Evolutionary conservation across 192 early-diverging fungal species (phyloP), one percentile per base, ranked within the genome.

Genomic region (Coemansia sp.): DNA sequence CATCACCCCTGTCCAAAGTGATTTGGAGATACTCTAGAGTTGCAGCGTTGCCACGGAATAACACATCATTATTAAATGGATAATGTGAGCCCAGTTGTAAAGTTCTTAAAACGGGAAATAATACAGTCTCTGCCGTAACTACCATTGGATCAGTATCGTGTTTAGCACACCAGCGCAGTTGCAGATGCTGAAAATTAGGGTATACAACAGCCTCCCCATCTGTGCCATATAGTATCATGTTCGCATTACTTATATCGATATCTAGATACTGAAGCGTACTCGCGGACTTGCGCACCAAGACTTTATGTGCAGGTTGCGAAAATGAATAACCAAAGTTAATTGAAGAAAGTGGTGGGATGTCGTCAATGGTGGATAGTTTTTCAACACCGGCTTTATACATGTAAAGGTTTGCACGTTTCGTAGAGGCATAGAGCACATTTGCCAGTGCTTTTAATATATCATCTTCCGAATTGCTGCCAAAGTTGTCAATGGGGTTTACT

Each of bases 1-100:
- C 12, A 11, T 4, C 11, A 2, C 30, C 12, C 0, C 10, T 27
- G 3, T 53, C 24, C 0, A 53, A 11, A 27, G 2, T 2, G 10
- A 53, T 8, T 3, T 13, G 2, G 2, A 64, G 13, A 15, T 34
- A 34, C 34, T 64, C 62, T 6, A 64, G 62, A 4, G 47, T 64
- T 8, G 34, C 30, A 20, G 16, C 12, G 34, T 64, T 64, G 13
- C 35, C 62, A 11, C 62, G 62, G 32, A 64, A 64, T 13, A 64
- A 8, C 7, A 50, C 47, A 52, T 64, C 62, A 30, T 64, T 32
- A 11, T 32, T n/a, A 12, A 52, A 64, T 30, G 30, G 30, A 34
- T 64, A 52, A 16, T 12, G 4, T 9, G 18, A 8, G 3, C 38
- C 32, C 1, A 45, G 30, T 18, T 3, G 18, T 29, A 64, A n/a